A percentile compares a stretch with the other conserved stretches of the same genome.
Evolutionary conservation across 768 basidiomycete genomes (phyloP).

Genomic region (Cantharellus anzutake): DNA sequence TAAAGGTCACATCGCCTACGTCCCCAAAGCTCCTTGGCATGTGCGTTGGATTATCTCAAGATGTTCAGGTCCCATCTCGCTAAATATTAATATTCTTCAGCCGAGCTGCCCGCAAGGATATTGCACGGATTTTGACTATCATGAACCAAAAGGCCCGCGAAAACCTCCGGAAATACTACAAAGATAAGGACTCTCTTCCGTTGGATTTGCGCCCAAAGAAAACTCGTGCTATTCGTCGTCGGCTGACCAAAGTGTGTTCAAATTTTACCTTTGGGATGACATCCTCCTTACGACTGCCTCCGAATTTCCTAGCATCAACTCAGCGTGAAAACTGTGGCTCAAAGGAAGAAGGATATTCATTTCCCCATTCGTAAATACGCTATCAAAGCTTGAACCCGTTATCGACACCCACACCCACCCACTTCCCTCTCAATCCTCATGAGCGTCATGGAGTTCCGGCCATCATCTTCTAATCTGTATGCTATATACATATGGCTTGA

Average conservation of each 20-base stretch:
- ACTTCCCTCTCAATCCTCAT: not conserved
- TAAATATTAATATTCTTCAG: conserved; percentile 22
- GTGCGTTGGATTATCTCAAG: conserved; percentile 30
- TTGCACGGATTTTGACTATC: conserved; percentile 94
- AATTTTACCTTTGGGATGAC: too few species aligned
- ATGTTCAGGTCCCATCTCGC: not conserved
- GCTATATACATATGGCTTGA: too few species aligned
- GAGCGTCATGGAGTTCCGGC: too few species aligned
- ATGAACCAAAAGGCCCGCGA: conserved; percentile 97
- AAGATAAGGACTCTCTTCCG: conserved; percentile 87
- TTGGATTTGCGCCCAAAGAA: conserved; percentile 96
- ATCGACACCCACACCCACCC: not conserved
- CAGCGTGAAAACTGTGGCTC: conserved; percentile 76
- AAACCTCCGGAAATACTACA: conserved; percentile 96
- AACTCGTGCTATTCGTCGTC: conserved; percentile 94
- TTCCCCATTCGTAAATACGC: conserved; percentile 91
- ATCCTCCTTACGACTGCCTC: not conserved
- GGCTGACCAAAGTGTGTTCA: conserved; percentile 62
- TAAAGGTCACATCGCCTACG: conserved; percentile 93
- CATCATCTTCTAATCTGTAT: too few species aligned
- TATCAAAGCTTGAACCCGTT: conserved; percentile 46
- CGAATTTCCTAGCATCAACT: conserved; percentile 45
- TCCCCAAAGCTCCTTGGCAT: conserved; percentile 95
- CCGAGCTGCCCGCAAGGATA: conserved; percentile 90
- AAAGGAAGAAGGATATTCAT: conserved; percentile 86